Evolutionary conservation across 163 green algal genomes (phyloP), one percentile per base, ranked within the genome.

Genomic region (Chlamydomonas reinhardtii): DNA sequence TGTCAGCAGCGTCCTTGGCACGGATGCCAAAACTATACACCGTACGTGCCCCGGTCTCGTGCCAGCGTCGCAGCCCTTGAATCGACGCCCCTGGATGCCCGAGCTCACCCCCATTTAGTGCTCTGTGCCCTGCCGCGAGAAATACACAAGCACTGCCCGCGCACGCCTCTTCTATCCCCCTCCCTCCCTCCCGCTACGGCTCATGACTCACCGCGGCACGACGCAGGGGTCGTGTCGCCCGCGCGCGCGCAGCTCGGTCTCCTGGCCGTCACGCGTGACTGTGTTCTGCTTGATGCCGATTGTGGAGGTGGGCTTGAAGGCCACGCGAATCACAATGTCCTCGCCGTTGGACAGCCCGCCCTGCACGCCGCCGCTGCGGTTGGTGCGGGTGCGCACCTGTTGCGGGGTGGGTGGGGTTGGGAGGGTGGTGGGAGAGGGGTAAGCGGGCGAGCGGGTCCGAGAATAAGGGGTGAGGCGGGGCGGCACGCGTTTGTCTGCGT

Each of bases 241-340:
- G 8, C 95, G 92, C 43, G 97, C 97, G 32, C 92, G 82, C 80
- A 99, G 92, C 87, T 98, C 92, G 35, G 94, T 92, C 65, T 98
- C 95, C 62, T 94, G 48, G 20, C 95, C 95, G 27, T 95, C 94
- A 5, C 97, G 92, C 24, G 91, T 96, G 19, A 99, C 97, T 2
- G 97, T 99, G n/a, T 95, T 91, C 93, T 99, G 97, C 89, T 94
- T 95, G 74, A 91, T 92, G 65, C 93, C 93, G 77, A 99, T 99
- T 37, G 98, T 99, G 59, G 94, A 97, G 6, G 97, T 99, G 64
- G 98, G 98, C 92, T 99, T 99, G 95, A 99, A 99, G 20, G 97
- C 97, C 27, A 99, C 84, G 31, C 93, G 91, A 20, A 99, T 91
- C 16, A 99, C 94, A 69, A 99, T 99, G 91, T 97, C 86, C 93